These are phyloP conservation scores for Erodium moschatum DNA, from an alignment of 441 rosid species.

Conservation along the genomic window DNA sequence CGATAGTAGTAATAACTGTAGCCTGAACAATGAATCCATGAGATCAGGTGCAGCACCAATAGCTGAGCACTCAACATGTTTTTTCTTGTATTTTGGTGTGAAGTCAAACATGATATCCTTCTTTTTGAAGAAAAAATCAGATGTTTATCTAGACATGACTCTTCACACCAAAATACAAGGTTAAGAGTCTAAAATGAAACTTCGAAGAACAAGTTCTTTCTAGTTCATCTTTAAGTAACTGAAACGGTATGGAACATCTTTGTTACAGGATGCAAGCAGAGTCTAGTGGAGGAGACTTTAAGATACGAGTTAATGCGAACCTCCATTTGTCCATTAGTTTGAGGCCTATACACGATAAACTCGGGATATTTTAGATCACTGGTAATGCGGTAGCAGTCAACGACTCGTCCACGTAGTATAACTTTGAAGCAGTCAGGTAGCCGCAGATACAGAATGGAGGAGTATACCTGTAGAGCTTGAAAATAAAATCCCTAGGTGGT, in stretches of 20 bases:
- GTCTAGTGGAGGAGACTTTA: too few species aligned
- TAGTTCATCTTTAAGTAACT: background rate
- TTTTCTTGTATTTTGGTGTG: background rate
- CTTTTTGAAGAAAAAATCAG: background rate
- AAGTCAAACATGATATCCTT: background rate
- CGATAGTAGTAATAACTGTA: slow-evolving; percentile 23
- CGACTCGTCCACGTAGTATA: slow-evolving; percentile 22
- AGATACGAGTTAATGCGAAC: background rate
- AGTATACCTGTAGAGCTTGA: slow-evolving; percentile 25
- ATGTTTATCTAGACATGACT: background rate
- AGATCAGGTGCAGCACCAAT: slow-evolving; percentile 6
- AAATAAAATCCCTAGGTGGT: background rate
- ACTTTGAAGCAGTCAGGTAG: slow-evolving; percentile 25
- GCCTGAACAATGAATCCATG: slow-evolving; percentile 21
- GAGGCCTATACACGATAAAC: slow-evolving; percentile 25
- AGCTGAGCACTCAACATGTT: background rate
- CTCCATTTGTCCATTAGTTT: slow-evolving; percentile 3
- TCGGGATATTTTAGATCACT: slow-evolving; percentile 24
- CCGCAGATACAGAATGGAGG: slow-evolving; percentile 29
- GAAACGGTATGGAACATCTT: too few species aligned
- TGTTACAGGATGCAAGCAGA: too few species aligned
- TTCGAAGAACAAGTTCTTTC: background rate
- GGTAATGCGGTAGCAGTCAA: slow-evolving; percentile 23
- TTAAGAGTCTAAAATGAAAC: background rate
- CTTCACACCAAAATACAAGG: background rate